Conservation (phyloP, 164 flowering plant genomes). For the Aristolochia californica region DNA sequence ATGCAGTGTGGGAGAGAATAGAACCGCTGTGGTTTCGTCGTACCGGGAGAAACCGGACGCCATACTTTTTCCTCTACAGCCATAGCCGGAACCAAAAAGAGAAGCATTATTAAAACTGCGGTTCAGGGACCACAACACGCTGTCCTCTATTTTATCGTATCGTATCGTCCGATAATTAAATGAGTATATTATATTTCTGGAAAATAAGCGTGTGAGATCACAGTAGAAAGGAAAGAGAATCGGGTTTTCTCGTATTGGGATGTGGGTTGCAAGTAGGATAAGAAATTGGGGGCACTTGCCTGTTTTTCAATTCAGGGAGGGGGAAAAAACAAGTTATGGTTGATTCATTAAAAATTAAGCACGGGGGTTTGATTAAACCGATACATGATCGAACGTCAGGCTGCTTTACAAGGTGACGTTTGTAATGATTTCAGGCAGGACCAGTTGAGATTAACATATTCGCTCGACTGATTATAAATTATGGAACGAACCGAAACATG, state of each 20-base stretch:
- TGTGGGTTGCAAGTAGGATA: slow-evolving; percentile 10
- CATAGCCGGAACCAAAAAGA: background rate
- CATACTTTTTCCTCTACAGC: background rate
- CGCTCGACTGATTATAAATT: too few relatives aligned
- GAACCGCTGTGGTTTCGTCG: background rate
- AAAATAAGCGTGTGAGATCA: background rate
- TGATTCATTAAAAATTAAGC: background rate
- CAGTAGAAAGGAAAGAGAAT: background rate
- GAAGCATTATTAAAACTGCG: background rate
- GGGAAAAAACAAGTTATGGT: slow-evolving; percentile 2
- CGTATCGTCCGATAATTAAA: too few relatives aligned
- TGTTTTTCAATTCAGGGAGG: slow-evolving; percentile 1
- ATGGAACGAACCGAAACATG: too few relatives aligned
- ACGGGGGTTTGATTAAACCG: background rate
- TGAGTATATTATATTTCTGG: background rate
- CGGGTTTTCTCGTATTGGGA: background rate
- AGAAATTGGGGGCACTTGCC: slow-evolving; percentile 2
- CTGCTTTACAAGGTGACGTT: too few relatives aligned
- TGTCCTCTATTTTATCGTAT: background rate
- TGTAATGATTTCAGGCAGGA: too few relatives aligned
- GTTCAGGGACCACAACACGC: background rate
- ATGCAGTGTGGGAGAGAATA: too few relatives aligned
- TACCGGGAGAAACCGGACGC: background rate
- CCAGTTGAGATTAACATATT: too few relatives aligned
- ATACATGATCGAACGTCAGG: too few relatives aligned